Percentiles rank a stretch among this genome's conserved stretches.
These are phyloP conservation scores for Silene noctiflora DNA, from an alignment of 179 eudicot genomes.

Conservation along the genomic window DNA sequence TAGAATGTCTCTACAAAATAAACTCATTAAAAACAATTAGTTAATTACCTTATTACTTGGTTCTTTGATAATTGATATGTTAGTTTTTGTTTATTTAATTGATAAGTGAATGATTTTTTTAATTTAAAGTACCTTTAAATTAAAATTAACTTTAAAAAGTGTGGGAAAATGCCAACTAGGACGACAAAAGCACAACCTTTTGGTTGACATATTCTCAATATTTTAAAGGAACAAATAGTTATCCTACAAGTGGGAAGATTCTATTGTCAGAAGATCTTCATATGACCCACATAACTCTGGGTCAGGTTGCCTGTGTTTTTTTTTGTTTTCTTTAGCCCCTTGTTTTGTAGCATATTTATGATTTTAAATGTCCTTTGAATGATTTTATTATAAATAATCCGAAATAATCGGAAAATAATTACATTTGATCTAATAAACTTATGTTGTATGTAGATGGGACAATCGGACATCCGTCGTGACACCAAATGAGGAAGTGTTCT, in stretches of 20 bases:
- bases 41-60: no score
- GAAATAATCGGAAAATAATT: background rate
- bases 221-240: conserved; percentile 32
- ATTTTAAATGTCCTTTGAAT: no score
- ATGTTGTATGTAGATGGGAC: conserved; percentile 60
- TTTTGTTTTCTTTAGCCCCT: background rate
- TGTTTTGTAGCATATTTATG: background rate
- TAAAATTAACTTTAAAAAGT: no score
- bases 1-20: no score
- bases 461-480: conserved; percentile 57
- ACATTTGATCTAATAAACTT: background rate
- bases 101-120: no score
- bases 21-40: no score
- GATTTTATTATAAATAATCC: background rate
- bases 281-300: conserved; percentile 32
- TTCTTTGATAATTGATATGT: no score
- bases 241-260: conserved; percentile 47
- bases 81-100: no score
- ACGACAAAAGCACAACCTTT: conserved; percentile 27
- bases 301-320: conserved; percentile 5
- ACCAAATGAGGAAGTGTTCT: conserved; percentile 81
- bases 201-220: conserved; percentile 35
- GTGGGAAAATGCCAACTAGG: conserved; percentile 24
- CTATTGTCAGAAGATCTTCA: conserved; percentile 65
- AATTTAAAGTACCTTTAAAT: background rate